These are phyloP conservation scores for Exophiala phaeomuriformis DNA, from an alignment of 2,329 filamentous ascomycete species.

Conservation along the genomic window DNA sequence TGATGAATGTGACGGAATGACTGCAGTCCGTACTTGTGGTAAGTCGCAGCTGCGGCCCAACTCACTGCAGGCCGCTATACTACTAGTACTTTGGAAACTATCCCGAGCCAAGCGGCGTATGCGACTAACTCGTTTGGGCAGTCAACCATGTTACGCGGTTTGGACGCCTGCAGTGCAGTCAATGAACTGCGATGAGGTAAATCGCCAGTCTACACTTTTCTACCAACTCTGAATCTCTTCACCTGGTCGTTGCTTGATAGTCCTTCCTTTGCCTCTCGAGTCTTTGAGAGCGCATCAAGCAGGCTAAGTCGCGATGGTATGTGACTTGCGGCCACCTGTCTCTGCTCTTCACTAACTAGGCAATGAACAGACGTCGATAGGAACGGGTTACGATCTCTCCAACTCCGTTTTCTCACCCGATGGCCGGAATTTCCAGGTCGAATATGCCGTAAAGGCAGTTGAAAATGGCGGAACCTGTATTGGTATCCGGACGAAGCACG, in stretches of 20 bases:
- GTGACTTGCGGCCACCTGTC: not conserved
- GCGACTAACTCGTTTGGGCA: not conserved
- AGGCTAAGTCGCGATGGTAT: conserved; percentile 10
- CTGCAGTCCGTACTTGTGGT: no score
- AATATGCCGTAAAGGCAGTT: conserved; percentile 97
- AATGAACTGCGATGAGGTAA: not conserved
- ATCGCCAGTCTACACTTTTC: not conserved
- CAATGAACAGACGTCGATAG: conserved; percentile 80
- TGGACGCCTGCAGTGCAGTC: not conserved
- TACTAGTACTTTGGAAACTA: no score
- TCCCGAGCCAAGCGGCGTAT: not conserved
- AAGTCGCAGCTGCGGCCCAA: not conserved
- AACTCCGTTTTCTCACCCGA: conserved; percentile 99
- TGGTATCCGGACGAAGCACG: conserved; percentile 94
- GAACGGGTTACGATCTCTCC: conserved; percentile 96
- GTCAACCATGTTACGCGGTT: not conserved
- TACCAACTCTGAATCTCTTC: not conserved
- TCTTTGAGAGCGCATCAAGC: not conserved
- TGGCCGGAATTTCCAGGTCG: conserved; percentile 95
- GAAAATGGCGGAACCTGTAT: conserved; percentile 96
- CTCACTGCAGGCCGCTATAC: no score
- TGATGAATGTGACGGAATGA: not conserved
- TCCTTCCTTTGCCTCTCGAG: not conserved
- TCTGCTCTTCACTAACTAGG: not conserved
- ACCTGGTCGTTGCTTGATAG: not conserved